Base-by-base conservation (phyloP, 202 grass and related monocot genomes). In the Miscanthus sacchariflorus region DNA sequence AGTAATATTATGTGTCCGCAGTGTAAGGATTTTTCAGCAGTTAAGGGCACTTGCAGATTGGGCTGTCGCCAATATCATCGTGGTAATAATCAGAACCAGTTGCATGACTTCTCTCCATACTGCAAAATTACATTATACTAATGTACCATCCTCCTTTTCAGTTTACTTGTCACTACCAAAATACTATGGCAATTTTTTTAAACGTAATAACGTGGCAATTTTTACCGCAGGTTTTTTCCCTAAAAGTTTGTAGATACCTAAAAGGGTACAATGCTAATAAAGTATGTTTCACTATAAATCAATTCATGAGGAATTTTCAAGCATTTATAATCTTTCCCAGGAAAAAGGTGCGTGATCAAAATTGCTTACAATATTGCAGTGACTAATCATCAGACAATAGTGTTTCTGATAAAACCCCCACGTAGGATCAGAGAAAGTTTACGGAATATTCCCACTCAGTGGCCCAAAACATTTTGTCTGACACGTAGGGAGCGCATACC, bases 391-490 rank as follows among this genome's bases (percentile, higher is more conserved):
- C 33, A 71, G 35, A 33, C 65, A n/a, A 17, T 59, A 58, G 36
- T 72, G 40, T 42, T 52, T 30, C 18, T 80, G 38, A 43, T 17
- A 80, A 52, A 81, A 14, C 43, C 44, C 28, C 40, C n/a, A 19
- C 79, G 61, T 49, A 6, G n/a, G 81, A 50, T 33, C 24, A 77
- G 7, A 58, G 14, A 30, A 76, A 82, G 36, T 63, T 77, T 27
- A 49, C 11, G 48, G 64, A 23, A 71, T 61, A 83, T 88, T 48
- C 36, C 79, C 9, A 70, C 49, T 71, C 24, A 59, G 15, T 71
- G 72, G 38, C 15, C 48, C 61, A 77, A 12, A 77, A 18, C 5
- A 61, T 63, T 78, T 88, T 88, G 48, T 78, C 67, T 83, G 24
- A 36, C 25, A 59, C 7, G 4, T 36, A 59, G 0, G 23, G 61